phyloP scores from a whole-genome alignment of 495 filamentous ascomycete species.

The Parathielavia hyrcaniae region DNA sequence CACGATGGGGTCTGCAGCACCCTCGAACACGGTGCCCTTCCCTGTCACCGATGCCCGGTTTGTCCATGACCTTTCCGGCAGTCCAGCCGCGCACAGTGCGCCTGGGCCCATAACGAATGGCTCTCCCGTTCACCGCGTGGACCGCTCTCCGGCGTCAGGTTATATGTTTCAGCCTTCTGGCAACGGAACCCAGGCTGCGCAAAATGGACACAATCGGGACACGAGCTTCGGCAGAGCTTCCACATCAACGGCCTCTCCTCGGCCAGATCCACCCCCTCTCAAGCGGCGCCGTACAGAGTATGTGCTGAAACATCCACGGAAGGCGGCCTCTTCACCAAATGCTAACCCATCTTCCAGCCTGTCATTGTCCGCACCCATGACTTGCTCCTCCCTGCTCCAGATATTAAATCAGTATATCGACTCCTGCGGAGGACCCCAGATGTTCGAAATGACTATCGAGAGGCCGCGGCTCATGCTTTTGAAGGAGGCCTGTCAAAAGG shows the following conservation, averaged over 20 bases:
- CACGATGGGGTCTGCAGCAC: conserved; percentile 8
- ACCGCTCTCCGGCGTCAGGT: not conserved
- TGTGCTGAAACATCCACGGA: not conserved
- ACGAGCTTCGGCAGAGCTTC: not conserved
- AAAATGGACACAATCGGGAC: not conserved
- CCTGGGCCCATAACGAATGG: not conserved
- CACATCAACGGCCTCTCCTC: not conserved
- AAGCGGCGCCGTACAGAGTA: conserved; percentile 27
- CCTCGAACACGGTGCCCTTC: not conserved
- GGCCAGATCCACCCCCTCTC: not conserved
- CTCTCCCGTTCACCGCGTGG: not conserved
- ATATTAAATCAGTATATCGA: conserved; percentile 25
- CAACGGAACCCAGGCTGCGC: not conserved
- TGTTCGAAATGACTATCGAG: conserved; percentile 32
- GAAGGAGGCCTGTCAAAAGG: conserved; percentile 46
- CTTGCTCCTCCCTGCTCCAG: conserved; percentile 17
- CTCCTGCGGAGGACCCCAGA: conserved; percentile 13
- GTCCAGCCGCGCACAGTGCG: not conserved
- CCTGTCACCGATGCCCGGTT: conserved; percentile 30
- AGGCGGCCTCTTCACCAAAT: not conserved
- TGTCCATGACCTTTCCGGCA: conserved; percentile 9
- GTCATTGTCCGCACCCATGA: not conserved
- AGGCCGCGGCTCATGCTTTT: conserved; percentile 52
- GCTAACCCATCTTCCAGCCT: not conserved
- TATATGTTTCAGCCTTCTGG: not conserved